phyloP scores from a whole-genome alignment of 352 stramenopile genomes.

The Phytophthora capsici region DNA sequence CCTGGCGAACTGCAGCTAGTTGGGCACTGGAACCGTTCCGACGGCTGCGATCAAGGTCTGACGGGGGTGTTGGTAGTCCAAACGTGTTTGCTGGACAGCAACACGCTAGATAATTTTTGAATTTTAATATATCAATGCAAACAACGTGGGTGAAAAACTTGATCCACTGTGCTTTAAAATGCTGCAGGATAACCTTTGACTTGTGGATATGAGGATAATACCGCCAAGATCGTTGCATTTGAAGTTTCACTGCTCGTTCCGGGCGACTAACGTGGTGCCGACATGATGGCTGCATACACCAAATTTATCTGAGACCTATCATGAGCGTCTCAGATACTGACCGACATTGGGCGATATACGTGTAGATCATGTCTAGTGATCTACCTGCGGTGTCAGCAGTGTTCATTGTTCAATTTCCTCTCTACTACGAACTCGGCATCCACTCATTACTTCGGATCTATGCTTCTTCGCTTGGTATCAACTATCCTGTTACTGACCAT shows the following conservation, averaged over 20 bases:
- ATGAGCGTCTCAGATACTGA: constrained; percentile 2
- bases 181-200: constrained; percentile 11
- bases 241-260: constrained; percentile 21
- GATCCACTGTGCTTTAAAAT: constrained; percentile 6
- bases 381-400: constrained; percentile 1
- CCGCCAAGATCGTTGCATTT: background rate
- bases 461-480: constrained; percentile 7
- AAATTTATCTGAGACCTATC: constrained; percentile 28
- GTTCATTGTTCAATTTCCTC: constrained; percentile 28
- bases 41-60: constrained; percentile 43
- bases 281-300: constrained; percentile 23
- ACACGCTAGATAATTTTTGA: background rate
- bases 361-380: background rate
- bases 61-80: constrained; percentile 1
- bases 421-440: constrained; percentile 1
- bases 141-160: constrained; percentile 14
- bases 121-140: background rate
- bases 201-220: constrained; percentile 6
- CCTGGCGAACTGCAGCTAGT: constrained; percentile 50
- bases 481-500: constrained; percentile 9
- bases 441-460: too few relatives aligned
- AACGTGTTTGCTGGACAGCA: too few relatives aligned
- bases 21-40: constrained; percentile 56
- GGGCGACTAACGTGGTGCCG: constrained; percentile 2
- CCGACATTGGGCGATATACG: background rate